phyloP scores from a whole-genome alignment of 108 stramenopile genomes.

The Poteriospumella lacustris region DNA sequence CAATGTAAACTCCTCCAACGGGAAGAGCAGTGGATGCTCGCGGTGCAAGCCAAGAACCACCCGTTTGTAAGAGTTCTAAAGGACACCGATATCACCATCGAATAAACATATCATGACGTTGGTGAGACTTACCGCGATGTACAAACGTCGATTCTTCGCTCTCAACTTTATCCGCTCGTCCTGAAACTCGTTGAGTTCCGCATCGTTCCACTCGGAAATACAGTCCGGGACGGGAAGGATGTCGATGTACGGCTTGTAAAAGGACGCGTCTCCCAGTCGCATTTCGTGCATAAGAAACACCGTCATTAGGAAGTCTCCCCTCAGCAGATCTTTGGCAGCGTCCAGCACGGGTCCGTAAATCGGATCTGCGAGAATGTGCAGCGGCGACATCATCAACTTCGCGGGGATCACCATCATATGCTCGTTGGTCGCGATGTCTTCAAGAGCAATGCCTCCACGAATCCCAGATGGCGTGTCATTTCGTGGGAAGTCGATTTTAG shows the following conservation, averaged over 20 bases:
- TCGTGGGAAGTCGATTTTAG: constrained; percentile 34
- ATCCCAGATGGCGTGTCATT: constrained; percentile 28
- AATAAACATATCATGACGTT: background rate
- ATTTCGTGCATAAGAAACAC: constrained; percentile 53
- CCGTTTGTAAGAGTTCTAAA: background rate
- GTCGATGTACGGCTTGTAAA: constrained; percentile 53
- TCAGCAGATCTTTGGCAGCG: background rate
- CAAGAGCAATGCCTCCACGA: constrained; percentile 35
- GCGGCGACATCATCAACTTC: constrained; percentile 32
- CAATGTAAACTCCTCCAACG: constrained; percentile 39
- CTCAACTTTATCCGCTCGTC: constrained; percentile 33
- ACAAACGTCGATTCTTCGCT: constrained; percentile 12
- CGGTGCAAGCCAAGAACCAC: background rate
- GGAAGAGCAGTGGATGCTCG: background rate
- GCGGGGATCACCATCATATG: constrained; percentile 31
- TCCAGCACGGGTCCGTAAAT: background rate
- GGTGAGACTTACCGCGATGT: constrained; percentile 11
- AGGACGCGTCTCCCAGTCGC: constrained; percentile 41
- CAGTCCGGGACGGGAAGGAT: constrained; percentile 46
- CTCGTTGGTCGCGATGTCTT: constrained; percentile 37
- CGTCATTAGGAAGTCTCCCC: constrained; percentile 50
- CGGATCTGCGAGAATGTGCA: background rate
- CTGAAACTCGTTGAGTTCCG: constrained; percentile 43
- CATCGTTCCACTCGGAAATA: constrained; percentile 39
- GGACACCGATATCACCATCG: background rate